phyloP scores from a whole-genome alignment of 2,329 filamentous ascomycete genomes.

The Alternaria sp. region DNA sequence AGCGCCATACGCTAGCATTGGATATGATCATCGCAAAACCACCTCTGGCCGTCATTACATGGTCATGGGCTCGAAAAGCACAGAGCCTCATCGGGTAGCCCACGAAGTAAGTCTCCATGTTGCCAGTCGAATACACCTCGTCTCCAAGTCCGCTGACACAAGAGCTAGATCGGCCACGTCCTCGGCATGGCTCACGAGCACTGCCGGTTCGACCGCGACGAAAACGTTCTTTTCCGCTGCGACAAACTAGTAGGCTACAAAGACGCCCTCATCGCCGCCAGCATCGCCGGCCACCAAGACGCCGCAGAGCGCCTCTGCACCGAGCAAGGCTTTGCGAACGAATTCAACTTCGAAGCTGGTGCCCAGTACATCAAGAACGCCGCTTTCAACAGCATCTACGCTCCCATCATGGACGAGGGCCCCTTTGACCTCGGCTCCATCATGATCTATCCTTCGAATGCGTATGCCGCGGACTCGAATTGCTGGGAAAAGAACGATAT shows the following conservation, averaged over 20 bases:
- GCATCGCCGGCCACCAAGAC: not conserved
- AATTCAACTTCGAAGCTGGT: not conserved
- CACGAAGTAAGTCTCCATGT: not conserved
- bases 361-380: not conserved
- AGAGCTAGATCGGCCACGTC: not conserved
- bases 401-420: not conserved
- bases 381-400: not conserved
- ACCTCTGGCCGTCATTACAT: not conserved
- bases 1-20: not conserved
- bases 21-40: not conserved
- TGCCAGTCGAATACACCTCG: not conserved
- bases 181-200: conserved; percentile 12
- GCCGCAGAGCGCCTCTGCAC: not conserved
- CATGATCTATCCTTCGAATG: conserved; percentile 7
- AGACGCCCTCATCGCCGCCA: not conserved
- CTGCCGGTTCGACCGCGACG: not conserved
- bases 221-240: conserved; percentile 3
- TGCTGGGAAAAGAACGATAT: not conserved
- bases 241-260: not conserved
- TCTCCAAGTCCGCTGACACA: not conserved
- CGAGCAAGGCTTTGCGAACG: not conserved
- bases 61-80: not conserved
- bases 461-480: not conserved
- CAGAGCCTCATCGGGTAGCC: not conserved
- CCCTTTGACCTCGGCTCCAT: conserved; percentile 1